Evolutionary conservation across 2,329 filamentous ascomycete species (phyloP).

Genomic region (Thelonectria blattea): DNA sequence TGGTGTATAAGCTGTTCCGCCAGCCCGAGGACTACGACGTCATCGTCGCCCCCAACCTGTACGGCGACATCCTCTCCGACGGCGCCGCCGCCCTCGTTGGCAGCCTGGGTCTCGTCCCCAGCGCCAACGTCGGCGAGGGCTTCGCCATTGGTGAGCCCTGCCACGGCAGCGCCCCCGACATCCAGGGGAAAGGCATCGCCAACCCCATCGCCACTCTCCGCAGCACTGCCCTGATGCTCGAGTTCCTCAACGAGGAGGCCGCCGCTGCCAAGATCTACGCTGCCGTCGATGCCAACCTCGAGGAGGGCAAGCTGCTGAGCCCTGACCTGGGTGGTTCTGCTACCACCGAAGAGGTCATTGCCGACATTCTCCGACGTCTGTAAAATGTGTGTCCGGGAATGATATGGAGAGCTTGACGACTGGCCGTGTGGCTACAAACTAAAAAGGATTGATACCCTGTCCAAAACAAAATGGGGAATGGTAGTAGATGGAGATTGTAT

Average conservation of each 20-base stretch:
- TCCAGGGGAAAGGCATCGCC: slow-evolving; percentile 88
- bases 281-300: slow-evolving; percentile 88
- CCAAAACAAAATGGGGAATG: slow-evolving; percentile 10
- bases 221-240: slow-evolving; percentile 91
- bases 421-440: not conserved
- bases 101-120: slow-evolving; percentile 88
- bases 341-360: slow-evolving; percentile 83
- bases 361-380: slow-evolving; percentile 84
- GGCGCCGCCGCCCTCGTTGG: slow-evolving; percentile 94
- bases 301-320: slow-evolving; percentile 80
- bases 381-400: slow-evolving; percentile 51
- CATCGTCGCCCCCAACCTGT: slow-evolving; percentile 96
- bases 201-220: slow-evolving; percentile 96
- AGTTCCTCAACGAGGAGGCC: slow-evolving; percentile 87
- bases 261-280: slow-evolving; percentile 90
- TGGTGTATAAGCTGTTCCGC: slow-evolving; percentile 99
- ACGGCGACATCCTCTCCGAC: slow-evolving; percentile 96
- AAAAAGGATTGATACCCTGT: not conserved
- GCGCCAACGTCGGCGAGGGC: slow-evolving; percentile 90
- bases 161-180: slow-evolving; percentile 95
- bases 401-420: not conserved
- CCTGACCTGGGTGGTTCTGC: slow-evolving; percentile 91
- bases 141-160: slow-evolving; percentile 98
- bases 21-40: slow-evolving; percentile 96
- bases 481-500: slow-evolving; percentile 29